Conservation (phyloP, 2,329 filamentous ascomycete species). For the Cladophialophora immunda region DNA sequence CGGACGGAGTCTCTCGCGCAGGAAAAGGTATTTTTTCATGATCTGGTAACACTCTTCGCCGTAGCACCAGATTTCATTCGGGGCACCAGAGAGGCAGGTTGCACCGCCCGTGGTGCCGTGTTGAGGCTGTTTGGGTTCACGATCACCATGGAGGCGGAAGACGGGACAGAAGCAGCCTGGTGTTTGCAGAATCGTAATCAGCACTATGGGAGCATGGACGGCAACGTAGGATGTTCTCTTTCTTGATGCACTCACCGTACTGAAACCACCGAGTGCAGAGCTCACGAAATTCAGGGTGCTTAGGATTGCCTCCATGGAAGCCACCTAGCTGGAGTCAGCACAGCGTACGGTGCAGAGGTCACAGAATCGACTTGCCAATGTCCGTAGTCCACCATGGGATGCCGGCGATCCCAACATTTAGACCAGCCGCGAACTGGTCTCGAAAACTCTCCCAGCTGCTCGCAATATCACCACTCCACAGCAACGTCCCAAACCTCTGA, state of each 20-base stretch:
- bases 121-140: slow-evolving; percentile 65
- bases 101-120: slow-evolving; percentile 49
- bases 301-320: slow-evolving; percentile 71
- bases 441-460: slow-evolving; percentile 68
- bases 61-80: slow-evolving; percentile 74
- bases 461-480: slow-evolving; percentile 74
- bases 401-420: slow-evolving; percentile 72
- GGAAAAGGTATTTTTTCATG: slow-evolving; percentile 65
- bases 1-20: slow-evolving; percentile 66
- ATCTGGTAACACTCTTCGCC: slow-evolving; percentile 68
- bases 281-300: slow-evolving; percentile 66
- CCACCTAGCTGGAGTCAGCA: slow-evolving; percentile 52
- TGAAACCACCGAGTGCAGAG: slow-evolving; percentile 75
- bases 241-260: slow-evolving; percentile 60
- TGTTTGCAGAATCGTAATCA: slow-evolving; percentile 51
- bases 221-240: neutral
- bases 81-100: slow-evolving; percentile 57
- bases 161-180: slow-evolving; percentile 68
- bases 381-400: slow-evolving; percentile 76
- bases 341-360: neutral
- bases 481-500: slow-evolving; percentile 70
- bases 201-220: neutral
- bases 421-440: slow-evolving; percentile 68
- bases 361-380: slow-evolving; percentile 63
- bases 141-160: slow-evolving; percentile 72